Evolutionary conservation across 106 monocot genomes (phyloP).

Genomic region (Agapanthus africanus): DNA sequence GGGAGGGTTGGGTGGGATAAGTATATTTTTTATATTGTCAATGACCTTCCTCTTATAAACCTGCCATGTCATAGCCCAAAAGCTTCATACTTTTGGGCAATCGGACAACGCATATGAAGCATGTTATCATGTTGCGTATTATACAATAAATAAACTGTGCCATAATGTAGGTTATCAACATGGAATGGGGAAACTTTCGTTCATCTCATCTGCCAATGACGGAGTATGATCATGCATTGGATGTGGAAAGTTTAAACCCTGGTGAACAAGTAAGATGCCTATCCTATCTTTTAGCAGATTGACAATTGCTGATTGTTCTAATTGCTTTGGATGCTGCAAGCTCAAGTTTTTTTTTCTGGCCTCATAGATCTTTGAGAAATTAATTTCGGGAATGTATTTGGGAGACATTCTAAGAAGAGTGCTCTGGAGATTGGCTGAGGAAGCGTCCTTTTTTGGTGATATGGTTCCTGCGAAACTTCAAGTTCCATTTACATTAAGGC

Average conservation of each 20-base stretch:
- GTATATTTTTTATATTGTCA: too few relatives aligned
- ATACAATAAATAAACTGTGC: too few relatives aligned
- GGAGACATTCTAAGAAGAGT: conserved; percentile 89
- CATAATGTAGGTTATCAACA: conserved; percentile 95
- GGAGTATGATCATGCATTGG: conserved; percentile 69
- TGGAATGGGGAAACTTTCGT: conserved; percentile 98
- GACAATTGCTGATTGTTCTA: conserved; percentile 1
- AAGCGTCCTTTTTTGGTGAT: conserved; percentile 82
- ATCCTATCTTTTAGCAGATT: conserved; percentile 21
- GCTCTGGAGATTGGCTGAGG: conserved; percentile 68
- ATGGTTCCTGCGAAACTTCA: conserved; percentile 60
- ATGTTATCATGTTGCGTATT: too few relatives aligned
- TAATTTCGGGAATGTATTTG: conserved; percentile 95
- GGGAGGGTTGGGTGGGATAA: too few relatives aligned
- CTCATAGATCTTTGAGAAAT: conserved; percentile 82
- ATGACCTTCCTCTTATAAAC: too few relatives aligned
- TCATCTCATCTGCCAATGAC: conserved; percentile 78
- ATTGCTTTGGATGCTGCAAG: conserved; percentile 5
- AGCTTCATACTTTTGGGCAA: too few relatives aligned
- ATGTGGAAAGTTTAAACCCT: conserved; percentile 83
- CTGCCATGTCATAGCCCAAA: too few relatives aligned
- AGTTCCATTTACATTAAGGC: conserved; percentile 66
- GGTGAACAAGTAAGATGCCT: conserved; percentile 68
- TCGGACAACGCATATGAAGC: too few relatives aligned
- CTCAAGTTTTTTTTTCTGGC: conserved; percentile 5